Conservation (phyloP, 257 asterid genomes). For the Salvia hispanica region DNA sequence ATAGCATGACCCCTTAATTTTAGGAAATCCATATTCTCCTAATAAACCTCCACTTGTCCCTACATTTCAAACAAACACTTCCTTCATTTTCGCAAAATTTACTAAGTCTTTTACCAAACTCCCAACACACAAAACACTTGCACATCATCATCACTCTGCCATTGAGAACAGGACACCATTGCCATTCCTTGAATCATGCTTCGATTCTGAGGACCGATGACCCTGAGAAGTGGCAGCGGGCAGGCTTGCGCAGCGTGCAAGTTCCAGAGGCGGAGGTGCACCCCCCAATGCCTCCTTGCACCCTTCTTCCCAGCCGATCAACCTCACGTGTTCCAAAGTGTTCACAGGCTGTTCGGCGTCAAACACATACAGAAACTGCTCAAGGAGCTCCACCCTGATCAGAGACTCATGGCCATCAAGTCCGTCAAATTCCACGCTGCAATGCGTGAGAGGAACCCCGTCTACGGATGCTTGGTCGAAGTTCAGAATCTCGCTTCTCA, state of each 20-base stretch:
- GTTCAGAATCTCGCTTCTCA: conserved; percentile 50
- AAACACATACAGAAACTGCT: conserved; percentile 67
- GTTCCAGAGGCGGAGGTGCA: conserved; percentile 81
- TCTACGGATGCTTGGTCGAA: conserved; percentile 61
- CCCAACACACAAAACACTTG: conserved; percentile 21
- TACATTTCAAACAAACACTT: conserved; percentile 38
- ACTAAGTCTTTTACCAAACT: conserved; percentile 44
- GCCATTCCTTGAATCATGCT: not conserved
- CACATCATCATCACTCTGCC: not conserved
- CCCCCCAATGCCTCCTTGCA: conserved; percentile 72
- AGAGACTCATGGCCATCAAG: conserved; percentile 61
- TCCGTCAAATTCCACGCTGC: conserved; percentile 72
- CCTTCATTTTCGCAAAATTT: conserved; percentile 51
- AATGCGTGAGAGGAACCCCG: conserved; percentile 67
- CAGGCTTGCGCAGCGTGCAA: conserved; percentile 94
- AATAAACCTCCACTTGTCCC: conserved; percentile 29
- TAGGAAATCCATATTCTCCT: conserved; percentile 30
- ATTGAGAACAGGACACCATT: not conserved
- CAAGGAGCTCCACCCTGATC: conserved; percentile 55
- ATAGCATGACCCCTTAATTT: conserved; percentile 25
- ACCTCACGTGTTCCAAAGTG: conserved; percentile 64
- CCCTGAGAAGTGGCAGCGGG: conserved; percentile 83
- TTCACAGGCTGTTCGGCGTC: conserved; percentile 77
- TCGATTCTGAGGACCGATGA: conserved; percentile 42
- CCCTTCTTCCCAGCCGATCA: conserved; percentile 91